Percentiles rank a stretch among this genome's conserved stretches.
These are phyloP conservation scores for Cytospora paraplurivora DNA, from an alignment of 2,329 filamentous ascomycete genomes.

Conservation along the genomic window DNA sequence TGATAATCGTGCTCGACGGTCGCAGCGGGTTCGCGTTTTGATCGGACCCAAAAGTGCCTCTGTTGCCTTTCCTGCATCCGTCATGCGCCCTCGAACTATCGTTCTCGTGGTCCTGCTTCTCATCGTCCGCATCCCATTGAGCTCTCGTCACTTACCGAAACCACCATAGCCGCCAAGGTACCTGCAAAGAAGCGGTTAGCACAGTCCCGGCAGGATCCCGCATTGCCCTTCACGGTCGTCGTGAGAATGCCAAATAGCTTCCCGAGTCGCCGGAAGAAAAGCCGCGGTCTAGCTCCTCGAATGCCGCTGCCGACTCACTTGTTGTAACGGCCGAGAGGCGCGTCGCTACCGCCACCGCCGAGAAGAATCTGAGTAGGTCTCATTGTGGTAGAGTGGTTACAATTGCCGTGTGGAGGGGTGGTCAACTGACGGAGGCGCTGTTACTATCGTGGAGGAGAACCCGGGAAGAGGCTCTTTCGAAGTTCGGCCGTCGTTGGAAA, in stretches of 20 bases:
- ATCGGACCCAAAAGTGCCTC: not conserved
- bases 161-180: conserved; percentile 75
- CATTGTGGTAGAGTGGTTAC: conserved; percentile 42
- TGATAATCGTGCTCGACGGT: conserved; percentile 33
- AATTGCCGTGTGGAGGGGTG: conserved; percentile 34
- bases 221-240: not conserved
- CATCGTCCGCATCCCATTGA: not conserved
- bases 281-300: conserved; percentile 4
- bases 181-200: conserved; percentile 47
- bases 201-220: conserved; percentile 1
- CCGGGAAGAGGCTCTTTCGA: conserved; percentile 16
- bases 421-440: conserved; percentile 35
- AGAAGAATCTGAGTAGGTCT: conserved; percentile 49
- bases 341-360: conserved; percentile 41
- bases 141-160: conserved; percentile 62
- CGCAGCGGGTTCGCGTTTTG: conserved; percentile 23
- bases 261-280: conserved; percentile 4
- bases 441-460: conserved; percentile 14
- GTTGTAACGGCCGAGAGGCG: conserved; percentile 46
- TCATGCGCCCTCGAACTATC: not conserved
- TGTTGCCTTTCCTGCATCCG: not conserved
- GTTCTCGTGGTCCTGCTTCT: not conserved
- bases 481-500: conserved; percentile 33
- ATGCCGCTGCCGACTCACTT: conserved; percentile 44
- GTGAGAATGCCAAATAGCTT: conserved; percentile 1